Evolutionary conservation across 2,329 filamentous ascomycete species (phyloP), one percentile per base, ranked within the genome.

Genomic region (Fusarium falciforme): DNA sequence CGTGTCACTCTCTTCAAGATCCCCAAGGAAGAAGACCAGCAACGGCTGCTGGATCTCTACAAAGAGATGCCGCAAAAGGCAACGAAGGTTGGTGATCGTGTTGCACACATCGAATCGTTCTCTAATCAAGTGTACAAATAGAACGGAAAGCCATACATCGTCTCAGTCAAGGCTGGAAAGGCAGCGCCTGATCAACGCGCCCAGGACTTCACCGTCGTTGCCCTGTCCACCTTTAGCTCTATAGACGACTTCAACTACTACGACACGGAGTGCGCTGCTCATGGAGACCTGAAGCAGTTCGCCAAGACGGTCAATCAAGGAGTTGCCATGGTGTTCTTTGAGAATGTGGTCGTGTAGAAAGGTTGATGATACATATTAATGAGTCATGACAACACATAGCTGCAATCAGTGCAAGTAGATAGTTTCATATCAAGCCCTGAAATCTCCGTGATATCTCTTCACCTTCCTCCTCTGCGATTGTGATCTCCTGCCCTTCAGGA

Each of bases 131-230:
- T 2, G 6, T 6, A 0, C 6, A 27, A 25, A 0, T 5, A 92
- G 90, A 86, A 91, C 66, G 89, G 89, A 52, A 88, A 91, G 70
- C 88, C 88, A 1, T 92, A 92, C 76, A 90, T 92, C 57, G 73
- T 87, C 40, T 83, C 84, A 4, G 85, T 87, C 0, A 63, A 83
- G 82, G 89, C 87, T 1, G 86, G 86, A 5, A 79, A 82, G 6
- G 84, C 88, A 0, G 82, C 88, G 65, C 80, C 85, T 3, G 89
- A 91, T 69, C 84, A 87, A 5, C 87, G 90, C 5, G 87, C 83
- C 66, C 86, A 91, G 73, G 90, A 90, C 5, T 91, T 85, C 80
- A 92, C 87, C 2, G 66, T 92, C 42, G 84, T 87, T 1, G 88
- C 87, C 0, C 85, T 89, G 60, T 90, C 88, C 2, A 85, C 85